Base-by-base conservation (phyloP, 2,329 filamentous ascomycete species). In the Diaporthe sp. region DNA sequence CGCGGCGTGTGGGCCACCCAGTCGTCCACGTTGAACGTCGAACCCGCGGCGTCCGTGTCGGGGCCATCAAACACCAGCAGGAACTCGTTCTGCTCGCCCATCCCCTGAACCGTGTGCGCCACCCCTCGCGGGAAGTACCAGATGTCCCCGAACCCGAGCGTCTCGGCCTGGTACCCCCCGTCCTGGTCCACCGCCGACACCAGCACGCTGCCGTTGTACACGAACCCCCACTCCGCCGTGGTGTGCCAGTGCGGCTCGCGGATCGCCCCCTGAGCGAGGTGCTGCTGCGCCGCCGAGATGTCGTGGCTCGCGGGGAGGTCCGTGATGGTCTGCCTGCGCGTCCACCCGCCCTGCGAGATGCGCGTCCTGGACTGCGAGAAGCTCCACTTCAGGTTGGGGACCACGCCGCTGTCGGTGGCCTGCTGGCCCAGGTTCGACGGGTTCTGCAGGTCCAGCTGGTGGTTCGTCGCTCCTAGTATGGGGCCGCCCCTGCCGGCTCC, bases 1-100 rank as follows among this genome's bases (percentile, higher is more conserved):
- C 88, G 89, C 0, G 92, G 92, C 0, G 92, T 94, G 79, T 93
- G 92, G 0, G 88, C 84, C 47, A 94, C 86, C 92, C 92, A 94
- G 83, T 94, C 92, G 76, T 92, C 91, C 32, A 94, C 86, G 83
- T 91, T 92, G 85, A 94, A 94, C 0, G 92, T 93, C 0, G 90
- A 92, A n/a, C 90, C 89, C 32, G 10, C n/a, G 4, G 7, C 22
- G 32, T 77, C 70, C 19, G 63, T 56, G 59, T 66, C 70, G 13
- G 70, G 59, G 10, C 30, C 77, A 19, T 39, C 8, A 56, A 71
- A 75, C 39, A 89, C 88, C 1, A 93, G 85, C 15, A 94, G 85
- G 76, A 89, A 93, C 80, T 93, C 92, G 74, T 92, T 93, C 79
- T 92, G 88, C 13, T 93, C 91, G 2, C 88, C 90, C 0, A 93